Evolutionary conservation across 2,329 filamentous ascomycete genomes (phyloP), one percentile per base, ranked within the genome.

Genomic region (Keithomyces neogunnii): DNA sequence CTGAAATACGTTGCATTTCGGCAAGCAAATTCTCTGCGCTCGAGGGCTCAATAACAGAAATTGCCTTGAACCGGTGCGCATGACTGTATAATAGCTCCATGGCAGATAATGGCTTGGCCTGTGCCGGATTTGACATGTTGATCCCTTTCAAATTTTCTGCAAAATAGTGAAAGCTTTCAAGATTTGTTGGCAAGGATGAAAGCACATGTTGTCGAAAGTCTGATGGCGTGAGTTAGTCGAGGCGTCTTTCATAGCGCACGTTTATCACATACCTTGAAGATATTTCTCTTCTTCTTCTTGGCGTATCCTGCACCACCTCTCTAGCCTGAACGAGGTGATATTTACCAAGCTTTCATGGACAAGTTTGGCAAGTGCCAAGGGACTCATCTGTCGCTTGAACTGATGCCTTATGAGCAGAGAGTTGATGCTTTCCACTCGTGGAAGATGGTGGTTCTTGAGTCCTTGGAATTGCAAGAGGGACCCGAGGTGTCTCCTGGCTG

Each of bases 261-360:
- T 39, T 51, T 46, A 19, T 51, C 43, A 51, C 49, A 47, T 51
- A 51, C 49, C 42, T 51, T 51, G 29, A 36, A 51, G 49, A 51
- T 51, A 51, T 51, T 51, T 13, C 19, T 51, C 49, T 47, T 51
- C 49, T 39, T 51, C 40, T 30, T 51, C 43, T 5, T 31, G 38
- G 49, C 31, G 46, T 51, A 13, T 51, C 49, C 49, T 51, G 49
- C 49, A 51, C 42, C 42, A 51, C 39, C 40, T 51, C 42, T 51
- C 49, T 33, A 51, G 49, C 49, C 49, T 45, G 2, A 51, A 51
- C 32, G 42, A 39, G 49, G 3, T 47, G 47, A 43, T 51, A 39
- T 39, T 3, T 38, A 51, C 42, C 49, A 51, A 40, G 19, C 49
- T 51, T 47, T 51, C 40, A 43, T 49, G 35, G 35, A 49, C n/a